Conservation (phyloP, 345 rosid genomes). For the Eucalyptus marginata region DNA sequence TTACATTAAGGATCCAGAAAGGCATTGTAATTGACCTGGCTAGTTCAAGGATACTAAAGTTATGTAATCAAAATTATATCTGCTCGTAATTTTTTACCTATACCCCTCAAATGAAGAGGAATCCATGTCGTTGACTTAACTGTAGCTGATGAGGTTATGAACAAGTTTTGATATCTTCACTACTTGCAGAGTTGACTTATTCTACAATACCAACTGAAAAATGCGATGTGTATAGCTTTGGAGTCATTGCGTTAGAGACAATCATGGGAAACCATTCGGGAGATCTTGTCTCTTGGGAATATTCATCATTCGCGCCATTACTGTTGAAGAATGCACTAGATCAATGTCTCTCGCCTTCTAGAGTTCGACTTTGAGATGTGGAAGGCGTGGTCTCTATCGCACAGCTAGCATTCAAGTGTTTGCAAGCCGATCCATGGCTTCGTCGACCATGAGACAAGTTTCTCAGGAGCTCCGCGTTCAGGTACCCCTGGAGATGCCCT, state of each 20-base stretch:
- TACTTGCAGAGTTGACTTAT: background rate
- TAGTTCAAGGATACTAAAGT: too few relatives aligned
- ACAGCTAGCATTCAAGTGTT: background rate
- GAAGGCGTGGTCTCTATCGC: background rate
- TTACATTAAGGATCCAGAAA: background rate
- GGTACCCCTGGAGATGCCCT: background rate
- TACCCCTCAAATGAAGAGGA: background rate
- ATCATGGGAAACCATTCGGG: background rate
- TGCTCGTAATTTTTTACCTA: too few relatives aligned
- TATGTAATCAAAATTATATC: too few relatives aligned
- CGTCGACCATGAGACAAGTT: background rate
- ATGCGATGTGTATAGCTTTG: background rate
- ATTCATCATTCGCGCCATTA: background rate
- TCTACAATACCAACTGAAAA: background rate
- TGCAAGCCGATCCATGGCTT: background rate
- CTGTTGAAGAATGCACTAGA: background rate
- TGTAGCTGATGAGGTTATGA: background rate
- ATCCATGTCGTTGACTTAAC: background rate
- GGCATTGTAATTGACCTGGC: background rate
- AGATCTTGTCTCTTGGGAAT: background rate
- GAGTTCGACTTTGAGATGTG: background rate
- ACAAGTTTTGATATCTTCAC: background rate
- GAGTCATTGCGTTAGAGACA: background rate
- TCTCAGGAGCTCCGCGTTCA: background rate
- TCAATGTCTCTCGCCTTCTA: background rate